Conservation (phyloP, 805 yeast species). For the Myxozyma nipponensis region DNA sequence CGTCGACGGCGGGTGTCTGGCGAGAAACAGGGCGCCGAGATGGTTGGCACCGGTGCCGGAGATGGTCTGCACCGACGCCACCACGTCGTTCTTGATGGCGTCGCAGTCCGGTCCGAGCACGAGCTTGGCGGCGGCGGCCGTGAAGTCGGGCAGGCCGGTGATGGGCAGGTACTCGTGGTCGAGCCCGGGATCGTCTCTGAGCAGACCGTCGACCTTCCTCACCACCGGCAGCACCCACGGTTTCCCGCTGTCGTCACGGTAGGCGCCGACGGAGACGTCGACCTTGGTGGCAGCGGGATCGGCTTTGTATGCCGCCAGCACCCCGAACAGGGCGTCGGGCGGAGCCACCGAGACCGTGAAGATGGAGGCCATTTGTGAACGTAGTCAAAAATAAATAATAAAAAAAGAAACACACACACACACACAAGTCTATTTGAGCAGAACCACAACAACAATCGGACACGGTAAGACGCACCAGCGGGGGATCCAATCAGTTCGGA, state of each 20-base stretch:
- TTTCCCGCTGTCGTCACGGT: constrained; percentile 63
- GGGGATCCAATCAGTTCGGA: no score
- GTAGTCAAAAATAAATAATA: neutral
- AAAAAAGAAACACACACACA: neutral
- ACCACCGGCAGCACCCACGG: constrained; percentile 74
- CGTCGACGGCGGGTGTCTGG: constrained; percentile 38
- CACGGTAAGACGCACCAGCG: no score
- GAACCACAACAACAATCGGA: no score
- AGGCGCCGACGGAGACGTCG: constrained; percentile 82
- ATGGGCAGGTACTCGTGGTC: constrained; percentile 91
- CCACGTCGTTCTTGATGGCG: constrained; percentile 39
- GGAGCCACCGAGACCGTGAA: constrained; percentile 32
- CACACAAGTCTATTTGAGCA: no score
- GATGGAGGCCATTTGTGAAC: constrained; percentile 6
- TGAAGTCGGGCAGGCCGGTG: constrained; percentile 66
- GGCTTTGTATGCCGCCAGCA: constrained; percentile 34
- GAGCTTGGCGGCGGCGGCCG: constrained; percentile 60
- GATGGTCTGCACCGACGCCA: constrained; percentile 66
- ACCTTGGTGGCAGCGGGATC: constrained; percentile 52
- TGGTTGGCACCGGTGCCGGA: constrained; percentile 93
- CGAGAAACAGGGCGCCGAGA: constrained; percentile 69
- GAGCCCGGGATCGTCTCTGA: constrained; percentile 60
- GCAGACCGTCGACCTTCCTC: constrained; percentile 58
- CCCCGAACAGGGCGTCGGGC: constrained; percentile 31
- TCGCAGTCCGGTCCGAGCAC: constrained; percentile 63